Base-by-base conservation (phyloP, 2,329 filamentous ascomycete genomes). In the Trichoderma hamatum region DNA sequence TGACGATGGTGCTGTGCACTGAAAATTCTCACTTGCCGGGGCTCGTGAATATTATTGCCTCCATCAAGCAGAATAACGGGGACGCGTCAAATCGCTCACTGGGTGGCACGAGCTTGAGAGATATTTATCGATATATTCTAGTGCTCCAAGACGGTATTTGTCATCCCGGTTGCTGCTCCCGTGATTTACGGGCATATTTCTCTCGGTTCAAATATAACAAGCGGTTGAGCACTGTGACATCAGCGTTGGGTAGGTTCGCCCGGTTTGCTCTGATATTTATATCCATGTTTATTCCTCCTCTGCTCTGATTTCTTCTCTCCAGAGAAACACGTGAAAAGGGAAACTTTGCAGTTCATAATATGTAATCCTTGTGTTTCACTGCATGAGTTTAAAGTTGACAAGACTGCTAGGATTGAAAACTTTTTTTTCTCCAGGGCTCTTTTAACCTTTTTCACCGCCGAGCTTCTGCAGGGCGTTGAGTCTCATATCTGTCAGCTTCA, bases 21-120 rank as follows among this genome's bases (percentile, higher is more conserved):
- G 54, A 56, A 55, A 56, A 56, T 56, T 56, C 28, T 56, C 28
- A 14, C 28, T 21, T 32, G 16, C 28, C 19, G 9, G 14, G 3
- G 14, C 26, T 56, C 39, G 39, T n/a, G n/a, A 30, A 60, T 28
- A 19, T 43, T n/a, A 43, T 63, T 52, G 60, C 39, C 59, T 51
- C 59, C 28, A n/a, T 54, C 60, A 28, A 49, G 32, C 59, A 43
- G 59, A 51, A 16, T 32, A 19, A n/a, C 28, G 43, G 59, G 39
- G 19, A 26, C 30, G 7, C 49, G 34, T 55, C 61, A 55, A 64
- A 64, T 64, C 61, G 61, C 61, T 64, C 61, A 64, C 36, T 26
- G 49, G 24, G 34, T 34, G 43, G 39, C 30, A 55, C 32, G 21
- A n/a, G 10, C 21, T 28, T 21, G 58, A 32, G 36, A 60, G 19